Evolutionary conservation across 768 basidiomycete species (phyloP), one percentile per base, ranked within the genome.

Genomic region (Hysterangium stoloniferum): DNA sequence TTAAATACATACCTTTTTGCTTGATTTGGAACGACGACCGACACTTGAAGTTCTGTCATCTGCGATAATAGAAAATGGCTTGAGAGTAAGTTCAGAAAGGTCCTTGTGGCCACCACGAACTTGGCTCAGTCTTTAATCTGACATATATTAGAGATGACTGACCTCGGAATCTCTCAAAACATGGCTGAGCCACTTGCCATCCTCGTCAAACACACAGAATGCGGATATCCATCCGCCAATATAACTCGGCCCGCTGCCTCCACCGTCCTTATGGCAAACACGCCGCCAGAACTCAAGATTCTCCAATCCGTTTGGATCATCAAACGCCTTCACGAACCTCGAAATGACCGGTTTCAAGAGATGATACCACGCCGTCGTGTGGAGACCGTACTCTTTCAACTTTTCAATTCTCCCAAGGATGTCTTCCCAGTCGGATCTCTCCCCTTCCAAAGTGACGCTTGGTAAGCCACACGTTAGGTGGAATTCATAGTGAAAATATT

Each of bases 361-460:
- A 27, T 63, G 58, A 17, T 64, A 61, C 72, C 72, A 75, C 4
- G 64, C 63, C 1, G 45, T 38, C 37, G 67, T 64, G 7, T 56
- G 59, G 17, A 68, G 58, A 1, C 69, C 73, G 43, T 69, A 72
- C 9, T 60, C 57, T 29, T 61, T 60, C 38, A 75, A 59, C 52
- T 66, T 69, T 9, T 72, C 71, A 24, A 75, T 48, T 8, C 72
- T 62, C 3, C 33, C 3, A 6, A 68, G 59, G 9, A 76, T 61
- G 4, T 56, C 54, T 13, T 65, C 52, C 66, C 69, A 75, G 56
- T 77, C 75, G 2, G 57, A 46, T 28, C 60, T 63, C 33, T 62
- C 64, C 1, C 75, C 75, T 43, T 69, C 63, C 29, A 77, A 66
- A 4, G 72, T 75, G 41, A 77, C 64, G 28, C 58, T 64, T 13